Evolutionary conservation across 768 basidiomycete genomes (phyloP), one percentile per base, ranked within the genome.

Genomic region (Gloeopeniophorella convolvens): DNA sequence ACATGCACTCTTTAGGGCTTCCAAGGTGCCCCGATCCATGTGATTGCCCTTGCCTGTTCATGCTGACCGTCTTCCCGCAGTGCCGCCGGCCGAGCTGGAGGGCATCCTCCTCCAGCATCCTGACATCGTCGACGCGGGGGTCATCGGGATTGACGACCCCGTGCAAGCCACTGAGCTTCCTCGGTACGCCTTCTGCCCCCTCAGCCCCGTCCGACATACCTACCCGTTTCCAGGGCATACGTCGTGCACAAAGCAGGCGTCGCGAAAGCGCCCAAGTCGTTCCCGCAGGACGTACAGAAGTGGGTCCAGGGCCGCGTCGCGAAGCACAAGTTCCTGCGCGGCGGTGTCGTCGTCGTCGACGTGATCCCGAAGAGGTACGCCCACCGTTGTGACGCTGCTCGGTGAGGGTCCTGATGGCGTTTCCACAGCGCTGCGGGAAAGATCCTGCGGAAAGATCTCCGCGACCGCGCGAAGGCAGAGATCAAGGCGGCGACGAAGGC

Each of bases 81-180:
- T 93, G 15, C 80, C 91, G 6, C 90, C 90, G 0, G 90, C 91
- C 1, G 90, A 92, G 58, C 74, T 94, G 4, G 91, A 94, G 60
- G 77, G 79, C 24, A 68, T 89, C 0, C 74, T 93, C 0, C 67
- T 92, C 13, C 77, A 78, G 4, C 85, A 92, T 59, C 82, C 84
- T 1, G 77, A 83, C 0, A 71, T 95, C 15, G 82, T 79, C 3
- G 92, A 96, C 59, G 76, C 74, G 1, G 90, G 82, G 9, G 91
- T 95, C 16, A 83, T 93, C 48, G 89, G 90, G 1, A 68, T 93
- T 1, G 72, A 81, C 4, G 76, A 73, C 54, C 72, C 72, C 4
- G 72, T 74, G 46, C 78, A 89, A 57, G 84, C 82, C 3, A 89
- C 92, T 0, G 92, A 95, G 65, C 70, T 90, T 4, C 92, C 90